These are phyloP conservation scores for Beauveria sp. DNA, from an alignment of 2,329 filamentous ascomycete genomes.

Conservation along the genomic window DNA sequence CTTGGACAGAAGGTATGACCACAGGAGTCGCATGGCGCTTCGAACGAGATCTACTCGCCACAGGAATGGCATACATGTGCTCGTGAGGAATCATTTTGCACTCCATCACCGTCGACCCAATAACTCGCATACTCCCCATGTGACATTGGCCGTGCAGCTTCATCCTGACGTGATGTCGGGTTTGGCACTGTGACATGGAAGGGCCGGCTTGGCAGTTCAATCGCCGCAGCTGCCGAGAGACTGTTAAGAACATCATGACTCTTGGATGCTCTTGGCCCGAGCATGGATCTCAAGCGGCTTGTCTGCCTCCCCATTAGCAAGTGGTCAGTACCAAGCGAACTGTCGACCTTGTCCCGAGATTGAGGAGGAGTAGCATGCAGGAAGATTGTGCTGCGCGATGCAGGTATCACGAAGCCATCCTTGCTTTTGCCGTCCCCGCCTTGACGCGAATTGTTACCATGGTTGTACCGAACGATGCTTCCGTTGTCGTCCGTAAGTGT, in stretches of 20 bases:
- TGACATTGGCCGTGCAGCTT: neutral
- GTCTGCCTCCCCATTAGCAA: neutral
- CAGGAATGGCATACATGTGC: conserved; percentile 45
- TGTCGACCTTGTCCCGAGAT: neutral
- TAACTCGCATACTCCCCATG: neutral
- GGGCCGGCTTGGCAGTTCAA: neutral
- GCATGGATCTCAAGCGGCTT: neutral
- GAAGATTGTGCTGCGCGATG: conserved; percentile 7
- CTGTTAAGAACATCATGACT: neutral
- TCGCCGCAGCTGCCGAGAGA: neutral
- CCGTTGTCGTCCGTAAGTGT: neutral
- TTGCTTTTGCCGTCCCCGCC: conserved; percentile 13
- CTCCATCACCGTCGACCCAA: conserved; percentile 7
- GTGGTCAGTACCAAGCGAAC: neutral
- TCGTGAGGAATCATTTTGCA: neutral
- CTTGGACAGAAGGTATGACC: conserved; percentile 43
- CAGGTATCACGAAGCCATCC: conserved; percentile 14
- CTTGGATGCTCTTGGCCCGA: neutral
- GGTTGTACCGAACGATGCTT: neutral
- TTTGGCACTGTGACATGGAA: neutral
- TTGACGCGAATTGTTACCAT: conserved; percentile 18
- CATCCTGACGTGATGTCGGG: too few relatives aligned
- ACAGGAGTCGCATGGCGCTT: conserved; percentile 38
- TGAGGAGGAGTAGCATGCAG: neutral
- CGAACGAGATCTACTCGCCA: conserved; percentile 30